Evolutionary conservation across 208 protist species (phyloP).

Genomic region (Herpetomonas tarakana): DNA sequence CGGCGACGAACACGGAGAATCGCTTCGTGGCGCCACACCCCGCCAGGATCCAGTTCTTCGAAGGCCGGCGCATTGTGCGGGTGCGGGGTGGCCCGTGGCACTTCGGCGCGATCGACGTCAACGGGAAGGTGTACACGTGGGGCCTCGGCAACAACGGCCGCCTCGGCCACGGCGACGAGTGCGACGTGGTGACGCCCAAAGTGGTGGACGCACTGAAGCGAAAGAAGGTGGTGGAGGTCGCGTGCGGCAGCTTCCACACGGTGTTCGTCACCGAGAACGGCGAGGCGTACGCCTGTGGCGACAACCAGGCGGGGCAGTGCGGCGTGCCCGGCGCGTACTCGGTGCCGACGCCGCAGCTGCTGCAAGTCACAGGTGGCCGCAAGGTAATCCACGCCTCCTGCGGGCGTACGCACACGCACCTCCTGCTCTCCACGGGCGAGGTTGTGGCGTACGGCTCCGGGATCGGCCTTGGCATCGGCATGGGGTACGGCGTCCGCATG

Average conservation of each 20-base stretch:
- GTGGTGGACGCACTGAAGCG: conserved; percentile 28
- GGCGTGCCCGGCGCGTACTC: conserved; percentile 49
- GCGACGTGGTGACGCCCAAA: conserved; percentile 36
- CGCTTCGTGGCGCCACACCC: conserved; percentile 30
- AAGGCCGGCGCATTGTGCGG: conserved; percentile 28
- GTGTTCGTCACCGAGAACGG: conserved; percentile 58
- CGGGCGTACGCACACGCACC: conserved; percentile 67
- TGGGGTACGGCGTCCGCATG: conserved; percentile 62
- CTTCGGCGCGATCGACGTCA: conserved; percentile 45
- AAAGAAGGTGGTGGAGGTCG: conserved; percentile 47
- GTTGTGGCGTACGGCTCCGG: conserved; percentile 69
- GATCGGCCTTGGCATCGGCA: conserved; percentile 56
- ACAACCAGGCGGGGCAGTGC: conserved; percentile 81
- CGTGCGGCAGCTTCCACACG: conserved; percentile 82
- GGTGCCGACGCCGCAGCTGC: conserved; percentile 29
- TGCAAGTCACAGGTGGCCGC: conserved; percentile 36
- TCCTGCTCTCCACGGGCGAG: conserved; percentile 63
- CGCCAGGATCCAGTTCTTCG: conserved; percentile 23
- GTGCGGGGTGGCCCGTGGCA: conserved; percentile 78
- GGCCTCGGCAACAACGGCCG: conserved; percentile 73
- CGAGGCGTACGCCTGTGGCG: conserved; percentile 61
- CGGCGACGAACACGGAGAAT: conserved; percentile 12
- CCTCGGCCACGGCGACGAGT: conserved; percentile 69
- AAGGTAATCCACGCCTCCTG: conserved; percentile 55
- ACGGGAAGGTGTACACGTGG: conserved; percentile 72